Base-by-base conservation (phyloP, 2,329 filamentous ascomycete genomes). In the Penicillium occitanis region DNA sequence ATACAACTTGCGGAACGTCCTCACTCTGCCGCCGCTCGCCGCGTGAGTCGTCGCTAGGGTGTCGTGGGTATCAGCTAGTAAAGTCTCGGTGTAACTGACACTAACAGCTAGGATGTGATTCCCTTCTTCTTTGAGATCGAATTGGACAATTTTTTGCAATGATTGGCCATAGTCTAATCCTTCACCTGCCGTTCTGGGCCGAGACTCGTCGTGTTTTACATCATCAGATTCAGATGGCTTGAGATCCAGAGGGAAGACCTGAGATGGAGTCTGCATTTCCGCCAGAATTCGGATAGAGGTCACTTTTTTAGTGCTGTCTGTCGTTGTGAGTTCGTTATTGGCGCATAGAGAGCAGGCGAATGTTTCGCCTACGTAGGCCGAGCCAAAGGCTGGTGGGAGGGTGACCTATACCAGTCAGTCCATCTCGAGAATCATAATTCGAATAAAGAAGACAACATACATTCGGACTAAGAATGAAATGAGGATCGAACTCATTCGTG, bases 331-430 rank as follows among this genome's bases (percentile, higher is more conserved):
- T 74, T 98, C 94, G 76, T 97, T 94, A 82, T 97, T 97, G n/a
- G 91, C 93, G 80, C 93, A 97, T 25, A 98, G 85, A 1, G 94
- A 97, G 79, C 95, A 99, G 69, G 90, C 90, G 79, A 99, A 98
- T 0, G 90, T 92, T 81, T 98, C 93, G 72, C 95, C 95, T 22
- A 98, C 94, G 77, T 97, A 97, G 8, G 94, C 93, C 13, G 92
- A 94, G 53, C 93, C 94, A 77, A 99, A 98, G 0, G 92, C 90
- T 17, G 93, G 90, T 10, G 95, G 94, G 1, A 98, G 88, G 57
- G 92, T 95, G 72, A 98, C 86, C 71, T 83, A 70, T 59, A 50
- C 25, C 35, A 50, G 51, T 59, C 8, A 48, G 37, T 19, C 2
- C 2, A 5, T 8, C 33, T 10, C 4, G 6, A 6, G n/a, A 1